A percentile compares a stretch with the other conserved stretches of the same genome.
These are phyloP conservation scores for Wakefieldia striispora DNA, from an alignment of 768 basidiomycete species.

Conservation along the genomic window DNA sequence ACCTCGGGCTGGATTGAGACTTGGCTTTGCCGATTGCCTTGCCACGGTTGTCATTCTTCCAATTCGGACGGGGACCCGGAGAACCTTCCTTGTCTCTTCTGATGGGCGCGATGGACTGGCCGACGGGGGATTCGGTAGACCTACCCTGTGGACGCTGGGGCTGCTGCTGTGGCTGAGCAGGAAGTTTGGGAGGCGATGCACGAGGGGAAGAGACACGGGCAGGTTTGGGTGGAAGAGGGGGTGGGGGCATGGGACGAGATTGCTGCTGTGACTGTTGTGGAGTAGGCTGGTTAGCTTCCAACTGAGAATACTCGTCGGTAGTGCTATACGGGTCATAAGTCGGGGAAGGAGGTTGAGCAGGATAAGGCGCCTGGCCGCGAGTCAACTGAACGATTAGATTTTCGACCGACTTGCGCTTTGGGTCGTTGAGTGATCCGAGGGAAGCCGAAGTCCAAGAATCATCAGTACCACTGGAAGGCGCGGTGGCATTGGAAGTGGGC, in stretches of 20 bases:
- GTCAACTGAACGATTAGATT: conserved; percentile 76
- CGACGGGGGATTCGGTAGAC: conserved; percentile 49
- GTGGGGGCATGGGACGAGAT: conserved; percentile 43
- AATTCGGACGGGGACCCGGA: conserved; percentile 55
- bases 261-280: conserved; percentile 27
- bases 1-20: conserved; percentile 59
- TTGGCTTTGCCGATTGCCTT: conserved; percentile 42
- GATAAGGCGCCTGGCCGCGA: conserved; percentile 38
- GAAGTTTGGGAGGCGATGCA: conserved; percentile 63
- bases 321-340: conserved; percentile 35
- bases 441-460: conserved; percentile 53
- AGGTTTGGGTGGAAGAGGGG: conserved; percentile 64
- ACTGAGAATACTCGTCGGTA: conserved; percentile 47
- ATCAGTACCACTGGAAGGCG: conserved; percentile 48
- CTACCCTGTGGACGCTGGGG: conserved; percentile 44
- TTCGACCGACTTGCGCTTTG: conserved; percentile 82
- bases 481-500: conserved; percentile 49
- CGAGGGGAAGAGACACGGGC: conserved; percentile 51
- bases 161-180: conserved; percentile 42
- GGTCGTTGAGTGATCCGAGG: conserved; percentile 34
- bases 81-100: conserved; percentile 71
- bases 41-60: conserved; percentile 36
- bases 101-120: conserved; percentile 37
- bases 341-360: conserved; percentile 38
- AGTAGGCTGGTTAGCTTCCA: conserved; percentile 29